Evolutionary conservation across 139 green algal genomes (phyloP).

Genomic region (Chlorella vulgaris): DNA sequence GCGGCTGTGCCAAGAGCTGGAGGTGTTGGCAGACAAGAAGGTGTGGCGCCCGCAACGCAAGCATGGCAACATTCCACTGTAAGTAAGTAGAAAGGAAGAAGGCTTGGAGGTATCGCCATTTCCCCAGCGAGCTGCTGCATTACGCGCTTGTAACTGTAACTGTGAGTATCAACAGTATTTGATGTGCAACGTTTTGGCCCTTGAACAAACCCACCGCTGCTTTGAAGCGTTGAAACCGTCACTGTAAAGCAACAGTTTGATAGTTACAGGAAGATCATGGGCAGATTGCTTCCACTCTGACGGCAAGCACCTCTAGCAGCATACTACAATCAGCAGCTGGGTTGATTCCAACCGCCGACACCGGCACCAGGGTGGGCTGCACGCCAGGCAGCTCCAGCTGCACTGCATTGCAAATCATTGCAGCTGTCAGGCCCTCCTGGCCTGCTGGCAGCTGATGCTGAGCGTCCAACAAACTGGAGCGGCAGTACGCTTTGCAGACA

Average conservation of each 20-base stretch:
- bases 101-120: neutral
- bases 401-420: neutral
- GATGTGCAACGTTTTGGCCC: too few relatives aligned
- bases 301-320: conserved; percentile 6
- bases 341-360: conserved; percentile 12
- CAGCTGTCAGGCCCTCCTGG: neutral
- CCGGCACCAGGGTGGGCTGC: conserved; percentile 7
- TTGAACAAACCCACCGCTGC: too few relatives aligned
- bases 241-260: too few relatives aligned
- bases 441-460: neutral
- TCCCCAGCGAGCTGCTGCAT: too few relatives aligned
- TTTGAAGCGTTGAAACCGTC: too few relatives aligned
- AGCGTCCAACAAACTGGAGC: neutral
- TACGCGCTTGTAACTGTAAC: too few relatives aligned
- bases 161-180: too few relatives aligned
- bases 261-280: too few relatives aligned
- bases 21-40: conserved; percentile 53
- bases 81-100: neutral
- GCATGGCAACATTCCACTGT: conserved; percentile 58
- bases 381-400: neutral
- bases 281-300: neutral
- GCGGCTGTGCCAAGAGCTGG: conserved; percentile 58
- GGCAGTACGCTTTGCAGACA: conserved; percentile 31
- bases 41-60: conserved; percentile 46
- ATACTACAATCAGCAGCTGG: neutral